Evolutionary conservation across 805 yeast genomes (phyloP).

Genomic region (Candida ponderosae): DNA sequence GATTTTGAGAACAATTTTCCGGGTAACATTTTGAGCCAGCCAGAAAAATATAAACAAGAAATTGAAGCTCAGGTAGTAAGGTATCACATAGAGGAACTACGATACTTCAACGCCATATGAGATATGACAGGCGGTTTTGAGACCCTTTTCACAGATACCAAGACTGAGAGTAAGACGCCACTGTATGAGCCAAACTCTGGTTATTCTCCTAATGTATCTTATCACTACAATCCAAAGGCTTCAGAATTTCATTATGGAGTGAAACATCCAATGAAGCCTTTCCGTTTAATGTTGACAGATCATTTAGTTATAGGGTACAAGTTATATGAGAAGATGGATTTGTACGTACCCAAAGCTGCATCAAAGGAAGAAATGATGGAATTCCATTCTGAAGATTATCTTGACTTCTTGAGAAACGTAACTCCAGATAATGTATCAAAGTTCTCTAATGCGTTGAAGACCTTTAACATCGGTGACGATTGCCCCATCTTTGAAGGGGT

Average conservation of each 20-base stretch:
- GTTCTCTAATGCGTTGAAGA: slow-evolving; percentile 81
- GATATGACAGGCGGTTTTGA: slow-evolving; percentile 3
- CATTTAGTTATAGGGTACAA: slow-evolving; percentile 96
- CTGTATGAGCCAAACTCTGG: slow-evolving; percentile 34
- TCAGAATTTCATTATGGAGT: slow-evolving; percentile 89
- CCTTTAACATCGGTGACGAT: slow-evolving; percentile 95
- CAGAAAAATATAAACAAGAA: not conserved
- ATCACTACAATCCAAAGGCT: slow-evolving; percentile 80
- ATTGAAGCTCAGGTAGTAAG: not conserved
- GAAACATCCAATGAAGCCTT: slow-evolving; percentile 99
- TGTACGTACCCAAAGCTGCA: slow-evolving; percentile 95
- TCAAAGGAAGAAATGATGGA: slow-evolving; percentile 97
- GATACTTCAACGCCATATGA: slow-evolving; percentile 2
- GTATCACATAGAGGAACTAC: not conserved
- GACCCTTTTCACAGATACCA: slow-evolving; percentile 33
- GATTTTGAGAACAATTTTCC: not conserved
- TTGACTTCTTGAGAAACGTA: slow-evolving; percentile 84
- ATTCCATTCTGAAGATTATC: slow-evolving; percentile 95
- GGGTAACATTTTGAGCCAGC: not conserved
- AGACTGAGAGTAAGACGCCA: slow-evolving; percentile 36
- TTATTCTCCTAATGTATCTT: slow-evolving; percentile 60
- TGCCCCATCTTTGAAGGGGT: slow-evolving; percentile 79
- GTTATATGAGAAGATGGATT: slow-evolving; percentile 92
- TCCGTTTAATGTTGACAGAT: slow-evolving; percentile 97
- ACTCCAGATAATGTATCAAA: slow-evolving; percentile 87